Evolutionary conservation across 129 eudicot species (phyloP), one percentile per base, ranked within the genome.

Genomic region (Glebionis coronaria): DNA sequence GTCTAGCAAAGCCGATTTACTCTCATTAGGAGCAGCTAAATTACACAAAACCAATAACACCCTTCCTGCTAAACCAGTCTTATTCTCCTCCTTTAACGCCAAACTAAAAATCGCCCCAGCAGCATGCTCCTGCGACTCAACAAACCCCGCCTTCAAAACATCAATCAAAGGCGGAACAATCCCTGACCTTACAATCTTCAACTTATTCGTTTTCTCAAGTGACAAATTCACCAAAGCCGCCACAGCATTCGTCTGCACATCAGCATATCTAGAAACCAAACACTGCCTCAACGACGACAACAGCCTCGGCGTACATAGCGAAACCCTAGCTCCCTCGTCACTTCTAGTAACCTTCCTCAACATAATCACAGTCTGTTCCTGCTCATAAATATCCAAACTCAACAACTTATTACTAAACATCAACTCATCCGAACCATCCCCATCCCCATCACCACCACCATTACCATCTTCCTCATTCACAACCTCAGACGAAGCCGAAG

Each of bases 81-180:
- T 90, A 71, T 93, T 89, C 5, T 84, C 88, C 42, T 86, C 95
- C 62, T 86, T 95, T 12, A 93, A 67, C 0, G 97, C 81, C 3
- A 93, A 80, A 56, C 97, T 89, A 65, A 93, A 93, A 13, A 93
- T 63, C 3, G 86, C 97, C 6, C 99, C 99, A 4, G 99, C 92
- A 0, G 97, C 97, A 76, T 93, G 97, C 28, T 93, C 97, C 20
- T 76, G 87, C 4, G 93, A 67, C 70, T 89, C 99, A 0, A 76
- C 67, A 7, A 29, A 62, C 3, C 99, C 96, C 13, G 83, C 88
- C 57, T 82, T 87, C 46, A 93, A 55, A 0, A 89, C 71, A 53
- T 93, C 93, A 14, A 93, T 82, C 72, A 93, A 59, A 14, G 78
- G 67, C 5, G 99, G 93, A 12, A 87, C 83, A 44, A 84, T 62